A percentile compares a stretch with the other conserved stretches of the same genome.
These are phyloP conservation scores for Penicillium oxalicum DNA, from an alignment of 2,329 filamentous ascomycete species.

Conservation along the genomic window DNA sequence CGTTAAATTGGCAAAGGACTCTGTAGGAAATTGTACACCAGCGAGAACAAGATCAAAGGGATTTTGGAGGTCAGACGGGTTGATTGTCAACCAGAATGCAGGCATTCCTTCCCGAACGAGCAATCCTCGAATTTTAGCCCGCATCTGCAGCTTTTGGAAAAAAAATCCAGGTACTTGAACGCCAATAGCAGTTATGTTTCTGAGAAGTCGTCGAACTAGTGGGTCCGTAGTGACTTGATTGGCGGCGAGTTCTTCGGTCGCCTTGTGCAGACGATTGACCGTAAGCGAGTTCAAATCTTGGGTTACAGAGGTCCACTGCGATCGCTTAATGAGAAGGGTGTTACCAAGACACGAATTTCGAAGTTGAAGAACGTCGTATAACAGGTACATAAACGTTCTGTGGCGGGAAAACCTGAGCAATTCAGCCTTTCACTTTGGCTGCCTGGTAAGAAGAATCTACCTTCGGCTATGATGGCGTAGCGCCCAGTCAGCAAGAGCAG, in stretches of 20 bases:
- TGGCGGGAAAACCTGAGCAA: not conserved
- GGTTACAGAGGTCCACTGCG: not conserved
- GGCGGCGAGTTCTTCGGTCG: not conserved
- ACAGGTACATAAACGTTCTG: not conserved
- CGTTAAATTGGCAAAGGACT: not conserved
- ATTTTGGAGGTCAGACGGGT: constrained; percentile 9
- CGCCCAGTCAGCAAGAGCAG: constrained; percentile 3
- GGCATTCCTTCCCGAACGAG: constrained; percentile 8
- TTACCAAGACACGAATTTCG: not conserved
- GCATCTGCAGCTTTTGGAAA: not conserved
- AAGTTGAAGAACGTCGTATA: not conserved
- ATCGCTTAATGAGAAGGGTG: not conserved
- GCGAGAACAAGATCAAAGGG: constrained; percentile 5
- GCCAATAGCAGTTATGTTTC: not conserved
- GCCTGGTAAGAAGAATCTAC: not conserved
- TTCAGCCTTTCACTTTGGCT: not conserved
- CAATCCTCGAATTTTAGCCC: constrained; percentile 1
- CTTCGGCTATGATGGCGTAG: constrained; percentile 2
- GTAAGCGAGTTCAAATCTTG: not conserved
- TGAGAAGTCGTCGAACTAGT: not conserved
- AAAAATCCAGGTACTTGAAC: not conserved
- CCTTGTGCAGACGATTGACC: not conserved
- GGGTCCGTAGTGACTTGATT: not conserved
- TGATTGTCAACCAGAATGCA: constrained; percentile 5
- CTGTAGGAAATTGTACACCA: not conserved